Base-by-base conservation (phyloP, 1,139 yeast species). In the Suhomyces bokatorum region DNA sequence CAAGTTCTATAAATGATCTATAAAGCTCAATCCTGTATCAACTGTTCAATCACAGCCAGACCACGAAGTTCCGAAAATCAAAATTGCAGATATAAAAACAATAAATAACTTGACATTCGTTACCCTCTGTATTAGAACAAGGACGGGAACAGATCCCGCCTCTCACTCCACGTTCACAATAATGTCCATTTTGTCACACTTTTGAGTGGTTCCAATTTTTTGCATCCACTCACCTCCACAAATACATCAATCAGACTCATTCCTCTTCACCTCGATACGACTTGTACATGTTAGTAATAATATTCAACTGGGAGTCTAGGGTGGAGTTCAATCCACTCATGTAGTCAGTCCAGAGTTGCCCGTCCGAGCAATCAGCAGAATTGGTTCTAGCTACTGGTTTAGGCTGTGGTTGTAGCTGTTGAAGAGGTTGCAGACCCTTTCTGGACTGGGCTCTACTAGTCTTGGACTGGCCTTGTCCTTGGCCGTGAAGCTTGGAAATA, bases 261-360 rank as follows among this genome's bases (percentile, higher is more conserved):
- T 20, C 24, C 24, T 20, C 24, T 20, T 7, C 24, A 7, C 24
- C 24, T 20, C 15, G 24, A 28, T 35, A 27, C 3, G 24, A 15
- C 15, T 35, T 16, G 32, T 35, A 36, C 16, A 36, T 15, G 32
- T 32, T 36, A 22, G 39, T n/a, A 7, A 40, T 14, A 32, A 36
- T 40, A 27, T 32, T 32, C 32, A 40, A 16, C 17, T 40, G 44
- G 4, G 44, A 40, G 28, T 40, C 44, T 30, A 40, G 17, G 3
- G 44, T 40, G 11, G 39, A 17, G 13, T 32, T 40, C 8, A 40
- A 17, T 1, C 40, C 40, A 27, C 33, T 40, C 44, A 40, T 36
- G 32, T 40, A 40, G 32, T 36, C 39, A 6, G 44, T 31, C 44
- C 44, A 40, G 14, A 40, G 35, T 26, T 40, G 43, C 7, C 35